Percentiles rank a stretch among this genome's conserved stretches.
Evolutionary conservation across 345 rosid species (phyloP).

Genomic region (Camelina laxa): DNA sequence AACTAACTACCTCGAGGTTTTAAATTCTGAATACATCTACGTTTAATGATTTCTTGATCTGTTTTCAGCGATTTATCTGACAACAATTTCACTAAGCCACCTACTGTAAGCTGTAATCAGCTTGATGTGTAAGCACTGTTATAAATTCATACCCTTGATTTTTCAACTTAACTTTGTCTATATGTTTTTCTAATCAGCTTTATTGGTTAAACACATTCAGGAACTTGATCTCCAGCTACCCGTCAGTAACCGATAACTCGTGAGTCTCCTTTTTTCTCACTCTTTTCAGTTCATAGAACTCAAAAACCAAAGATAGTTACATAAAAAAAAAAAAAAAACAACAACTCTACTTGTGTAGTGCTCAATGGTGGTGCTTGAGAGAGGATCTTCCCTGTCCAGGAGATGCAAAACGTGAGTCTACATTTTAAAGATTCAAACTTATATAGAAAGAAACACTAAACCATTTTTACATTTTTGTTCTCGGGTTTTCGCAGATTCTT

Average conservation of each 20-base stretch:
- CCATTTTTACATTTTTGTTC: background rate
- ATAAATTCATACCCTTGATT: background rate
- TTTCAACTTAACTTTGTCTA: background rate
- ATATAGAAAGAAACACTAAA: background rate
- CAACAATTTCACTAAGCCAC: conserved; percentile 72
- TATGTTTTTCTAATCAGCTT: conserved; percentile 12
- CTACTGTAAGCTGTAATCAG: conserved; percentile 50
- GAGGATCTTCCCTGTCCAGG: conserved; percentile 67
- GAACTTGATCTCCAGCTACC: conserved; percentile 67
- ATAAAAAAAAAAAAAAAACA: background rate
- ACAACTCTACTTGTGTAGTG: conserved; percentile 43
- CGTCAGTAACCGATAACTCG: conserved; percentile 52
- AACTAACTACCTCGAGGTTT: no score
- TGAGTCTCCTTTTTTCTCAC: conserved; percentile 49
- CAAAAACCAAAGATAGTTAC: background rate
- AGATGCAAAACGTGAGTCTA: conserved; percentile 56
- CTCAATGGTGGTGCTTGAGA: conserved; percentile 68
- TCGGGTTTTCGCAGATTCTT: conserved; percentile 51
- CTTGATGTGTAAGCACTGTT: conserved; percentile 53
- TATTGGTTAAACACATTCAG: conserved; percentile 47
- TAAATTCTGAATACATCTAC: no score
- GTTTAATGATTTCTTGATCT: background rate
- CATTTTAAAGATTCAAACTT: conserved; percentile 17
- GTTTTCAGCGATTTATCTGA: conserved; percentile 79
- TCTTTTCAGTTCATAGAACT: conserved; percentile 8